Conservation (phyloP, 1,284 basidiomycete species). For the Boletellus deceptivus region DNA sequence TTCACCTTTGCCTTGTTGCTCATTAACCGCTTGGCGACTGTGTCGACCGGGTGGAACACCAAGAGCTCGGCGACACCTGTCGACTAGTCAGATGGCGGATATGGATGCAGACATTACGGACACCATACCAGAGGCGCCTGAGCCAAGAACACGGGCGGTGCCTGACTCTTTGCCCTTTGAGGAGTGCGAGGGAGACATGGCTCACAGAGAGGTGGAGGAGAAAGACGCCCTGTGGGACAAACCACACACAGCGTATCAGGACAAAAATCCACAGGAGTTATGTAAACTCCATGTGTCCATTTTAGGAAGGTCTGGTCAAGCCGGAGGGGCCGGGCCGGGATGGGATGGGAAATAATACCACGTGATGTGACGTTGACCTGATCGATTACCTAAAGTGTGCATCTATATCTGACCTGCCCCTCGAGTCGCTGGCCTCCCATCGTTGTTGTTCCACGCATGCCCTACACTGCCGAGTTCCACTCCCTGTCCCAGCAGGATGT, state of each 20-base stretch:
- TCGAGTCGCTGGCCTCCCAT: too few species aligned
- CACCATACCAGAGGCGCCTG: conserved; percentile 78
- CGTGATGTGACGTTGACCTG: neutral
- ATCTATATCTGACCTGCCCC: too few species aligned
- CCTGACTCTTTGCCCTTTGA: conserved; percentile 84
- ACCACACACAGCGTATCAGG: neutral
- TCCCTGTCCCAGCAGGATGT: conserved; percentile 21
- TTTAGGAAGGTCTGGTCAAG: conserved; percentile 11
- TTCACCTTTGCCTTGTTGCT: conserved; percentile 85
- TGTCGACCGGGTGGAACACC: conserved; percentile 92
- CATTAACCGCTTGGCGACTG: conserved; percentile 96
- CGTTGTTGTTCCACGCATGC: neutral
- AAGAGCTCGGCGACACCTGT: conserved; percentile 92
- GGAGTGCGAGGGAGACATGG: conserved; percentile 62
- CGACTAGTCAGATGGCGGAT: conserved; percentile 3
- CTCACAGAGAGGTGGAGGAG: neutral
- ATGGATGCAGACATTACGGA: neutral
- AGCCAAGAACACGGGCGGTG: conserved; percentile 88
- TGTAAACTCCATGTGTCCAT: conserved; percentile 13
- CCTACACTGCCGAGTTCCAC: conserved; percentile 12
- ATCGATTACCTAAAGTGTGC: neutral
- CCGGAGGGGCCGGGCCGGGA: too few species aligned
- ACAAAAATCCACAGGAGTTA: conserved; percentile 18
- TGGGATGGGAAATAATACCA: too few species aligned
- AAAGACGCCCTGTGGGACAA: neutral